These are phyloP conservation scores for Curvularia spicifera DNA, from an alignment of 2,329 filamentous ascomycete genomes.

Conservation along the genomic window DNA sequence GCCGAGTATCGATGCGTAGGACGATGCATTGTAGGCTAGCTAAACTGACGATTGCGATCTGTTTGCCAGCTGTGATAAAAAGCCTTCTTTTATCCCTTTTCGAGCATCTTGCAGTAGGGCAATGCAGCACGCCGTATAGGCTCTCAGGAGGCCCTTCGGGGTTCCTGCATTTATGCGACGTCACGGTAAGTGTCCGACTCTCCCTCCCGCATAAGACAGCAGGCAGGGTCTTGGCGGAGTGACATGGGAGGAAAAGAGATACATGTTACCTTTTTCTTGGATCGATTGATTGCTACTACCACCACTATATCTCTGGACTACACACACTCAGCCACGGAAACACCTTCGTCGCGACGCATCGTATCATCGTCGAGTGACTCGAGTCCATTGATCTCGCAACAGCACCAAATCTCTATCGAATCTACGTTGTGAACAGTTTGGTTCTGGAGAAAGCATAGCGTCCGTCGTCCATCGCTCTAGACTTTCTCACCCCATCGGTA, in stretches of 20 bases:
- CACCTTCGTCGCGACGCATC: background rate
- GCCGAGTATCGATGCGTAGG: background rate
- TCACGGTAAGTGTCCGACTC: background rate
- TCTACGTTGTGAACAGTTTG: too few relatives aligned
- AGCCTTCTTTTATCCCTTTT: constrained; percentile 11
- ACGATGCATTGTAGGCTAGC: background rate
- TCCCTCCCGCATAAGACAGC: too few relatives aligned
- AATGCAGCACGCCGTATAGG: constrained; percentile 7
- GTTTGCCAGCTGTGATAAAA: background rate
- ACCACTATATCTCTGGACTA: background rate
- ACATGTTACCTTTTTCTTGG: background rate
- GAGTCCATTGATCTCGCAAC: constrained; percentile 26
- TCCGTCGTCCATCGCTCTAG: constrained; percentile 10
- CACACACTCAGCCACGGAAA: constrained; percentile 9
- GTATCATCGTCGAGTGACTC: constrained; percentile 19
- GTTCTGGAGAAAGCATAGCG: too few relatives aligned
- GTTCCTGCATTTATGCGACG: constrained; percentile 23
- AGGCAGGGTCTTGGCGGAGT: too few relatives aligned
- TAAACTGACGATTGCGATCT: background rate
- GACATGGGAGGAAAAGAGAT: background rate
- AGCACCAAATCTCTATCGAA: constrained; percentile 22
- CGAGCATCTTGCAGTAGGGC: constrained; percentile 4
- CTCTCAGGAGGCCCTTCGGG: background rate
- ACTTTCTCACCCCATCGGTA: too few relatives aligned
- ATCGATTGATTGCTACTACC: constrained; percentile 4